Base-by-base conservation (phyloP, 176 grass and related monocot genomes). In the Oryza longistaminata region DNA sequence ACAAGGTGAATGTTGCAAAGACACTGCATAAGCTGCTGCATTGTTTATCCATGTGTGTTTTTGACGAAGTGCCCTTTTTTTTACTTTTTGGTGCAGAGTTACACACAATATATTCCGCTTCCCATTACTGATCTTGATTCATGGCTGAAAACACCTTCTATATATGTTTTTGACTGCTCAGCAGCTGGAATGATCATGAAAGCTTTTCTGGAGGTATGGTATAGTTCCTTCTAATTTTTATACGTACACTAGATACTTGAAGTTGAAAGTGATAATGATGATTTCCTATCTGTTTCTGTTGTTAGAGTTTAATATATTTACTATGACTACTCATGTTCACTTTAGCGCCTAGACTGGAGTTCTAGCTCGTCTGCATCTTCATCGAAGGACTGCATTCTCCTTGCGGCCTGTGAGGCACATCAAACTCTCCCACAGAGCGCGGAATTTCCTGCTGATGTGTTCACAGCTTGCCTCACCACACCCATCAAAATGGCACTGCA, bases 401-500 rank as follows among this genome's bases (percentile, higher is more conserved):
- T 99, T 88, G 96, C 96, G 78, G 91, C 96, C 40, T 99, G 96
- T 22, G 93, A 96, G 78, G 93, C 93, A 46, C 88, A 96, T 82
- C 93, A 99, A 86, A 96, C 91, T 81, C 91, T 99, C 70, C 96
- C 96, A 39, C 96, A 99, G 88, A 99, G 93, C 81, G 88, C 80
- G 27, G 96, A 99, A 74, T 99, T 89, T 85, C 96, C 96, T 52
- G 96, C 96, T 68, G 96, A 99, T 85, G 93, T 99, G 55, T 99
- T 99, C 70, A 99, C 96, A 25, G 89, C 96, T 73, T 96, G 93
- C 78, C 86, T 96, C 58, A 99, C 93, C 52, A 99, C 96, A 53
- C 96, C 96, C 75, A 99, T 99, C 76, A 99, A 99, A 88, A 99
- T 99, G 96, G 93, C 96, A 24, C 77, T 99, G 80, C 91, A 91